A percentile compares a stretch with the other conserved stretches of the same genome.
These are phyloP conservation scores for Russula foetens DNA, from an alignment of 768 basidiomycete genomes.

Conservation along the genomic window DNA sequence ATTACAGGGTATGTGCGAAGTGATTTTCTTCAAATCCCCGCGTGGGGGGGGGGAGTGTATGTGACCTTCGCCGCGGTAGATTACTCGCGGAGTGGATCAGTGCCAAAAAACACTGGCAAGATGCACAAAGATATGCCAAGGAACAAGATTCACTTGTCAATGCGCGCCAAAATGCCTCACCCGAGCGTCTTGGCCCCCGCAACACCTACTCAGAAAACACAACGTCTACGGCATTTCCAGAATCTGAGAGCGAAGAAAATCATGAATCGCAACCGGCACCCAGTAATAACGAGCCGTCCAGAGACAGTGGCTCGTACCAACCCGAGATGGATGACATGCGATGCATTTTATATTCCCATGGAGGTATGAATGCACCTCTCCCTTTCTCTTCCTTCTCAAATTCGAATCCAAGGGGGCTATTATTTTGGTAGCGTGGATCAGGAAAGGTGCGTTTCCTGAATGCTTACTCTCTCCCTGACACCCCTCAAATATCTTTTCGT, in stretches of 20 bases:
- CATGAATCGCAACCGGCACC: conserved; percentile 19
- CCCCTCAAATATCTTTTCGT: background rate
- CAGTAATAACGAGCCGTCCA: conserved; percentile 21
- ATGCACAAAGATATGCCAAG: conserved; percentile 51
- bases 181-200: background rate
- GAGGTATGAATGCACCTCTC: conserved; percentile 37
- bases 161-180: background rate
- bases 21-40: conserved; percentile 15
- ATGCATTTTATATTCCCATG: conserved; percentile 77
- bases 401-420: conserved; percentile 53
- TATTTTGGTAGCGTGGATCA: conserved; percentile 79
- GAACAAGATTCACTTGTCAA: background rate
- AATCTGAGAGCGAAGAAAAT: conserved; percentile 10
- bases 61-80: conserved; percentile 32
- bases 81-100: conserved; percentile 86
- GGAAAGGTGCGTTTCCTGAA: conserved; percentile 40
- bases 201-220: background rate
- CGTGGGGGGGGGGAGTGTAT: background rate
- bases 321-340: conserved; percentile 76
- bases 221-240: background rate
- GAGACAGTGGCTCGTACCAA: conserved; percentile 36
- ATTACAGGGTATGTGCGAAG: conserved; percentile 52
- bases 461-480: background rate
- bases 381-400: conserved; percentile 14
- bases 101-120: conserved; percentile 74